These are phyloP conservation scores for Monosporozyma siamensis DNA, from an alignment of 805 yeast genomes.

Conservation along the genomic window DNA sequence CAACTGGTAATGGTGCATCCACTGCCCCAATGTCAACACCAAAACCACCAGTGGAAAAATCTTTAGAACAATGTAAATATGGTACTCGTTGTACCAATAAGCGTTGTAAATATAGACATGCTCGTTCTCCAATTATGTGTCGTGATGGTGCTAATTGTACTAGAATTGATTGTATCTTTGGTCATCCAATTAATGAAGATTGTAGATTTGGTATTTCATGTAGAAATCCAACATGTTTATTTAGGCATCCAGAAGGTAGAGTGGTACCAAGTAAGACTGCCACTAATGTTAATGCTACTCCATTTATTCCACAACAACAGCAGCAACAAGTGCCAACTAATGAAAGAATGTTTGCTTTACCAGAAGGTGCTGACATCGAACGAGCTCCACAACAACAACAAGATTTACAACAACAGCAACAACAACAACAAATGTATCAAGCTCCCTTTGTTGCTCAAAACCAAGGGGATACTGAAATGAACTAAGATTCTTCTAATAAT, in stretches of 20 bases:
- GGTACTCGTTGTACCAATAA: conserved; percentile 68
- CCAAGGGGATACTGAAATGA: conserved; percentile 22
- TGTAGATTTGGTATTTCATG: conserved; percentile 78
- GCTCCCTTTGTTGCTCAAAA: conserved; percentile 18
- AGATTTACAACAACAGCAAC: conserved; percentile 16
- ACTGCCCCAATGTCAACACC: conserved; percentile 12
- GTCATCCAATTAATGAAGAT: conserved; percentile 70
- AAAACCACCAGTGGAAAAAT: conserved; percentile 35
- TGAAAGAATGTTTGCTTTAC: conserved; percentile 66
- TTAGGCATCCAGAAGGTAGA: conserved; percentile 76
- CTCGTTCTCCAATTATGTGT: conserved; percentile 61
- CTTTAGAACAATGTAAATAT: conserved; percentile 76
- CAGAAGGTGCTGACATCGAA: conserved; percentile 65
- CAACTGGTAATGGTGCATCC: background rate
- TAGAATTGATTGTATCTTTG: conserved; percentile 71
- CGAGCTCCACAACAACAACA: conserved; percentile 32
- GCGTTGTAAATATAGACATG: conserved; percentile 78
- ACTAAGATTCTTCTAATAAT: conserved; percentile 4
- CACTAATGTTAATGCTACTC: conserved; percentile 19
- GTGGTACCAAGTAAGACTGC: conserved; percentile 22
- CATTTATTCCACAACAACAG: conserved; percentile 12
- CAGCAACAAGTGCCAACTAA: conserved; percentile 31
- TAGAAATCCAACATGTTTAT: conserved; percentile 60
- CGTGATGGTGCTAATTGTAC: conserved; percentile 75
- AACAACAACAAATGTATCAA: conserved; percentile 24